phyloP scores from a whole-genome alignment of 2,329 filamentous ascomycete species.

The Aspergillus felis region DNA sequence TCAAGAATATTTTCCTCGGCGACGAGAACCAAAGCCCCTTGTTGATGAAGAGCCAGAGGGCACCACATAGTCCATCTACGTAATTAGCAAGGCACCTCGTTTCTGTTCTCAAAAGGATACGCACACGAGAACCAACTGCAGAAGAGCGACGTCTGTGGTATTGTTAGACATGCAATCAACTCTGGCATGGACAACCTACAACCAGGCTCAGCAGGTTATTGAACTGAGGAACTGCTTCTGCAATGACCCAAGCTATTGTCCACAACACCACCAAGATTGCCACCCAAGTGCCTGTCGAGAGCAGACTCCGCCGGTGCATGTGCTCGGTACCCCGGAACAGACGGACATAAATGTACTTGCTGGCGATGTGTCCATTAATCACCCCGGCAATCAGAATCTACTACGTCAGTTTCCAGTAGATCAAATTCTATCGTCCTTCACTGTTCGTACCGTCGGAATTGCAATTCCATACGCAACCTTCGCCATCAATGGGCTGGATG shows the following conservation, averaged over 20 bases:
- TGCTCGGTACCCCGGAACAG: slow-evolving; percentile 56
- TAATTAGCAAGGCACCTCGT: slow-evolving; percentile 1
- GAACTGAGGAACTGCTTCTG: slow-evolving; percentile 66
- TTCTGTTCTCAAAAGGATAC: slow-evolving; percentile 2
- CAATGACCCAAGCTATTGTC: slow-evolving; percentile 61
- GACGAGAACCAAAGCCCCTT: slow-evolving; percentile 27
- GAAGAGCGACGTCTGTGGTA: slow-evolving; percentile 48
- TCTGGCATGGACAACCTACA: slow-evolving; percentile 7
- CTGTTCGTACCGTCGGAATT: slow-evolving; percentile 50
- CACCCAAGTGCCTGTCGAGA: slow-evolving; percentile 55
- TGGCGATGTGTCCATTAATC: slow-evolving; percentile 62
- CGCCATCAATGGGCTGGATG: slow-evolving; percentile 51
- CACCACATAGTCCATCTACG: slow-evolving; percentile 15
- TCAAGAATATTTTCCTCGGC: slow-evolving; percentile 25
- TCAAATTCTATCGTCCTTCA: too few species aligned
- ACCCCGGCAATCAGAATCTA: slow-evolving; percentile 64
- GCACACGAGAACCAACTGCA: slow-evolving; percentile 60
- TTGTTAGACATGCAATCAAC: neutral
- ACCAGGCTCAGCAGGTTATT: slow-evolving; percentile 61
- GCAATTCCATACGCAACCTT: slow-evolving; percentile 65
- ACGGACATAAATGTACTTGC: slow-evolving; percentile 63
- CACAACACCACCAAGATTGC: slow-evolving; percentile 53
- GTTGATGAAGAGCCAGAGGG: slow-evolving; percentile 36
- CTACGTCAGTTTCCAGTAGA: neutral
- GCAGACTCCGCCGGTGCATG: slow-evolving; percentile 44